Conservation (phyloP, 1,284 basidiomycete genomes). For the Cutaneotrichosporon mucoides region DNA sequence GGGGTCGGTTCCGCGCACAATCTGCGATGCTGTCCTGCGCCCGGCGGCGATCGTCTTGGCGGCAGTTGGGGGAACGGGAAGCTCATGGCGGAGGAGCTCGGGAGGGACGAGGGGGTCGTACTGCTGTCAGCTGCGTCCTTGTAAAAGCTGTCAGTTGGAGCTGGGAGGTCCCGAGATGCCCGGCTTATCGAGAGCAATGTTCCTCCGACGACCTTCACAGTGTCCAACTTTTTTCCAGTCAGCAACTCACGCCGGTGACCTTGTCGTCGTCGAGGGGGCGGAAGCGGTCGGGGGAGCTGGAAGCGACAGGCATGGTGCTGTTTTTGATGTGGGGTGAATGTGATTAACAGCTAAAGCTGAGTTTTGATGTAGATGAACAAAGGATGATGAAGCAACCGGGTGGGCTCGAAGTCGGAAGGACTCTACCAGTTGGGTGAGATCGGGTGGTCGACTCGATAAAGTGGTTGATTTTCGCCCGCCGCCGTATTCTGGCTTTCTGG, state of each 20-base stretch:
- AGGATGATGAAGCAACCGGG: too few relatives aligned
- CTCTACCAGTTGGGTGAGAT: too few relatives aligned
- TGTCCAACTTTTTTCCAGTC: background rate
- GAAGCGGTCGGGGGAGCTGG: conserved; percentile 38
- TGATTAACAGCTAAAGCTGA: background rate
- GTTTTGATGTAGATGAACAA: conserved; percentile 1
- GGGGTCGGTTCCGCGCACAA: conserved; percentile 72
- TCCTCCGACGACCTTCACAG: background rate
- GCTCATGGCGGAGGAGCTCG: conserved; percentile 78
- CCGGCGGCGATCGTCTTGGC: conserved; percentile 67
- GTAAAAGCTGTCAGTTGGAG: background rate
- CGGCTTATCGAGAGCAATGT: background rate
- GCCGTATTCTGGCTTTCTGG: too few relatives aligned
- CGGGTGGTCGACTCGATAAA: too few relatives aligned
- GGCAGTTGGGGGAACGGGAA: conserved; percentile 53
- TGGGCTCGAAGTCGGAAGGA: too few relatives aligned
- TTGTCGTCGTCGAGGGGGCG: conserved; percentile 43
- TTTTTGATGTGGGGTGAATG: background rate
- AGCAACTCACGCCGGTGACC: conserved; percentile 42
- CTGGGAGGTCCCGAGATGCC: background rate
- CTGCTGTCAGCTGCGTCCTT: conserved; percentile 47
- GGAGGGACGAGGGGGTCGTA: conserved; percentile 93
- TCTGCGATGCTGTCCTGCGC: conserved; percentile 69
- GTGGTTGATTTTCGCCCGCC: too few relatives aligned
- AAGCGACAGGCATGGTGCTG: conserved; percentile 31